Evolutionary conservation across 257 asterid genomes (phyloP), one percentile per base, ranked within the genome.

Genomic region (Scutellaria galericulata): DNA sequence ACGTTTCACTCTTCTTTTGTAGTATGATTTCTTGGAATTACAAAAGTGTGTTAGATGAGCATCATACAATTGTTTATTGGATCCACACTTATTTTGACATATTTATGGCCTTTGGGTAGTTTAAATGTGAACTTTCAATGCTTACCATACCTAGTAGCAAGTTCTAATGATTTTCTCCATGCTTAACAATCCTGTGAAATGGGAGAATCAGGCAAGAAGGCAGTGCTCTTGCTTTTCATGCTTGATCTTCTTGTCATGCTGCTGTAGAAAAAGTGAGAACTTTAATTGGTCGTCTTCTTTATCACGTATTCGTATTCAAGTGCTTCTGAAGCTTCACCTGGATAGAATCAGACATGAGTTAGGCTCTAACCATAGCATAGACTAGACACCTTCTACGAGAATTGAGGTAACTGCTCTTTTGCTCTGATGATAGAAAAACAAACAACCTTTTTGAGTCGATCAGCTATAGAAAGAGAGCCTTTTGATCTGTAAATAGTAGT

Each of bases 191-290:
- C 59, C 15, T 64, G 58, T 14, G 13, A 76, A 74, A n/a, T 13
- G 45, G 77, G 73, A 79, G 66, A 66, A 66, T 45, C 81, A 64
- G 64, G 31, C 50, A 27, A 71, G 24, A 53, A 79, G 63, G 79
- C 48, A 63, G 39, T 61, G 72, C 70, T 68, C 83, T 73, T 71
- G 77, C 75, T 65, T 57, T 64, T 54, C 77, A 9, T 77, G 76
- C 56, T 40, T 66, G 52, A 18, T 50, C 77, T 37, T 66, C 79
- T 56, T 74, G 75, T 69, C 81, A 41, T 76, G 77, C 48, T 74
- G 79, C 74, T 66, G 71, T 71, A 80, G 82, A 76, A 59, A 51
- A 72, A 74, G 63, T 46, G 65, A 71, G 75, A 64, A 71, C 61
- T 52, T 67, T 44, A 58, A 45, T 13, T 18, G 46, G 55, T 52